These are phyloP conservation scores for Mikania micrantha DNA, from an alignment of 129 eudicot genomes.

Conservation along the genomic window DNA sequence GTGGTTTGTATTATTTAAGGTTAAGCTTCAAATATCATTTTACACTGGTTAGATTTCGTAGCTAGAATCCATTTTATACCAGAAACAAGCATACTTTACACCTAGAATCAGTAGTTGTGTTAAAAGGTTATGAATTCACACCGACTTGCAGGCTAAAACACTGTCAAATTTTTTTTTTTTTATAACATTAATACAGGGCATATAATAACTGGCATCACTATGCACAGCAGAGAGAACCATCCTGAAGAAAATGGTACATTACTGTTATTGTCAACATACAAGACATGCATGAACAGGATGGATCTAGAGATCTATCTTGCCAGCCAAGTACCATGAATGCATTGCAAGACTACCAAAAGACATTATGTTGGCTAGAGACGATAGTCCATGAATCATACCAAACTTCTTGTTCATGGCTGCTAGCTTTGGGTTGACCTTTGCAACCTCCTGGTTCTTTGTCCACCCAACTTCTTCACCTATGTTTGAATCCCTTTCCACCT, in stretches of 20 bases:
- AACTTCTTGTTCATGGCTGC: conserved; percentile 97
- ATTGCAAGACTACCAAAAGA: conserved; percentile 90
- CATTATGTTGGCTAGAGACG: conserved; percentile 86
- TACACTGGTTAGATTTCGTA: too few relatives aligned
- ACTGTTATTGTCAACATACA: conserved; percentile 15
- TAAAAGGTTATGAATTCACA: background rate
- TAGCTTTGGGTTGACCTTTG: conserved; percentile 84
- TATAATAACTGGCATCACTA: too few relatives aligned
- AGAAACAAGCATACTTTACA: background rate
- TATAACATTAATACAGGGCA: background rate
- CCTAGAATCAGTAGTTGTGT: background rate
- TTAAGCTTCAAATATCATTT: too few relatives aligned
- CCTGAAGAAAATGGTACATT: conserved; percentile 12
- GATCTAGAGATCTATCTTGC: conserved; percentile 64
- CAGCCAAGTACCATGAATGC: conserved; percentile 98
- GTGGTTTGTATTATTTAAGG: too few relatives aligned
- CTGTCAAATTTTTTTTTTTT: background rate
- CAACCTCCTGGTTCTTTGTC: conserved; percentile 87
- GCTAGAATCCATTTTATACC: too few relatives aligned
- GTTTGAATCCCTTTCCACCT: conserved; percentile 85
- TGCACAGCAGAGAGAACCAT: too few relatives aligned
- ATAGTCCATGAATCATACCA: conserved; percentile 96
- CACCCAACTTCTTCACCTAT: conserved; percentile 96
- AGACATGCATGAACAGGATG: conserved; percentile 4
- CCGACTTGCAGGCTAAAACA: background rate